Evolutionary conservation across 2,329 filamentous ascomycete genomes (phyloP).

Genomic region (Diaporthe ampelina): DNA sequence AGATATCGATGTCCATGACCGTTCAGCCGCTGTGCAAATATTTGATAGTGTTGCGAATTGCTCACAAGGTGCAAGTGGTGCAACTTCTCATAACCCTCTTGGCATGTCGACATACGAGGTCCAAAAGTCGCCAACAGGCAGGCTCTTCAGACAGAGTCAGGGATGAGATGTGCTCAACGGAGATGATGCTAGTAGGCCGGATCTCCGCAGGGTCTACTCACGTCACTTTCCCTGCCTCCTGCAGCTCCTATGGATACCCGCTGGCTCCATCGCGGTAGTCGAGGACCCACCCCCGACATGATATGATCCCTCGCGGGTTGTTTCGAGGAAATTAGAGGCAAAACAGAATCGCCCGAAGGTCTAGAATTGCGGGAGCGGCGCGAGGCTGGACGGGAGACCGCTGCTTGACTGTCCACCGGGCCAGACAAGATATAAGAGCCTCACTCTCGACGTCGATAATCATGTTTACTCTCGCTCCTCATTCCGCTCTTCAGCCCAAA

Average conservation of each 20-base stretch:
- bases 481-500: constrained; percentile 38
- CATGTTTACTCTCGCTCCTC: constrained; percentile 20
- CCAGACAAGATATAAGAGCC: constrained; percentile 33
- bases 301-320: constrained; percentile 33
- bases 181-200: constrained; percentile 18
- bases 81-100: neutral
- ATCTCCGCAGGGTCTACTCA: constrained; percentile 15
- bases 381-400: neutral
- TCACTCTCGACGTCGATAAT: neutral
- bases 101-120: neutral
- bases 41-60: neutral
- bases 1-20: neutral
- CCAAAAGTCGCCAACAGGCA: neutral
- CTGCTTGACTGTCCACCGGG: neutral
- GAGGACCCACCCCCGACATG: constrained; percentile 31
- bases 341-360: neutral
- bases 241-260: constrained; percentile 17
- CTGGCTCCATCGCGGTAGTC: constrained; percentile 24
- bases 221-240: constrained; percentile 10
- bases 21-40: neutral
- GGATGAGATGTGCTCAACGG: neutral
- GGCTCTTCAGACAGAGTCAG: neutral
- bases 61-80: neutral
- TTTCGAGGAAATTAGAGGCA: constrained; percentile 41
- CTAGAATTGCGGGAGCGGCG: constrained; percentile 17